A percentile compares a stretch with the other conserved stretches of the same genome.
These are phyloP conservation scores for Nicotiana undulata DNA, from an alignment of 257 asterid genomes.

Conservation along the genomic window DNA sequence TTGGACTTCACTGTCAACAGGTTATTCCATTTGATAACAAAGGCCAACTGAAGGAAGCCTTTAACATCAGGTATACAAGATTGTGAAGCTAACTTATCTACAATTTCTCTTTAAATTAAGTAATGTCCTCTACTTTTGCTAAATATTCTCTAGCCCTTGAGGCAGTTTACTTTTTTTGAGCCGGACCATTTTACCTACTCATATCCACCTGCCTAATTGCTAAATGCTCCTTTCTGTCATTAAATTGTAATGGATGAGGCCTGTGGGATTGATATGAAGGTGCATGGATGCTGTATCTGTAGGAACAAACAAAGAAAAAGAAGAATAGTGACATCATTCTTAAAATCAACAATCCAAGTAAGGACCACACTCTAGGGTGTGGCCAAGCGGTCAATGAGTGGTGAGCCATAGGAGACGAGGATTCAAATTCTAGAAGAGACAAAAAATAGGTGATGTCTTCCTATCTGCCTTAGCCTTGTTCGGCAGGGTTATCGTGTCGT, in stretches of 20 bases:
- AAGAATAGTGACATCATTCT: not conserved
- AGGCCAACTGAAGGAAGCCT: constrained; percentile 92
- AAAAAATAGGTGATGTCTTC: not conserved
- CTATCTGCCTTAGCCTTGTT: not conserved
- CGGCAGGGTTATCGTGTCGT: not conserved
- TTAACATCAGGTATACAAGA: constrained; percentile 64
- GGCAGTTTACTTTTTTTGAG: not conserved
- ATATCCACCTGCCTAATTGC: not conserved
- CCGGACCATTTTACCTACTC: not conserved
- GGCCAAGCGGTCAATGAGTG: not conserved
- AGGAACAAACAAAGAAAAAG: not conserved
- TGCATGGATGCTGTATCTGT: not conserved
- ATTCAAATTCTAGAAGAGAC: not conserved
- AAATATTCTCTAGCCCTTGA: not conserved
- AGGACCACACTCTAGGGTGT: not conserved
- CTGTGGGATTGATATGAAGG: not conserved
- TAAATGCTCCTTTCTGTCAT: not conserved
- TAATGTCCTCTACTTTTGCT: not conserved
- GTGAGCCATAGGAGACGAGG: not conserved
- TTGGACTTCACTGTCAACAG: constrained; percentile 24
- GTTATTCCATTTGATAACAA: constrained; percentile 90
- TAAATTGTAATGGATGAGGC: not conserved
- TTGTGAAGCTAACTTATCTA: not conserved
- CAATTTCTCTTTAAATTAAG: not conserved
- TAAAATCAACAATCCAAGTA: not conserved